Evolutionary conservation across 345 rosid species (phyloP), one percentile per base, ranked within the genome.

Genomic region (Arabis alpina): DNA sequence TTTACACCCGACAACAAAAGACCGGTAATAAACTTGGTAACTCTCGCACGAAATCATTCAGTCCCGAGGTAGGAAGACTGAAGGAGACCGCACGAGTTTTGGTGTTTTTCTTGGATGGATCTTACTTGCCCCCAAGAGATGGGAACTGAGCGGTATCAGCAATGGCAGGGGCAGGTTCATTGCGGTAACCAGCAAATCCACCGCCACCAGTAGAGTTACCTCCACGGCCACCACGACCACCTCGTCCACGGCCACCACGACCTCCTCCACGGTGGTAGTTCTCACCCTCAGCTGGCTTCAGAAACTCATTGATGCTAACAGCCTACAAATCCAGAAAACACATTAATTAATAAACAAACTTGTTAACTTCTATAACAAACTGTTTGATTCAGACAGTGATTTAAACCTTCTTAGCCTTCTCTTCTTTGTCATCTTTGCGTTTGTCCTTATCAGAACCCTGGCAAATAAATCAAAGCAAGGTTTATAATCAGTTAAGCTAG

Each of bases 401-500:
- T 8, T 53, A 57, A 28, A 95, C 99, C 99, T 90, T 92, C 78
- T 88, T 92, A 24, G 84, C 86, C 72, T 61, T 90, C 73, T 92
- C 99, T 64, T 95, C 99, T 75, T 88, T 95, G 50, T 95, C 99
- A 71, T 95, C 99, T 77, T 80, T 92, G 74, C 88, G 82, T 70
- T 82, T 95, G 82, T 95, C 99, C 85, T 90, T 95, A n/a, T 88
- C 99, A 64, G 92, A 86, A 50, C 98, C 96, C 99, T 95, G 44
- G 25, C 10, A 75, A 70, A 19, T 50, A 76, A 13, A 70, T 19
- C 4, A 43, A 63, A 58, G 19, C 8, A 57, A 42, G 48, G 44
- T 19, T 42, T 50, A 24, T 54, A 63, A 37, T 4, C 4, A 2
- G 7, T 41, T 24, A 6, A 37, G 23, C 3, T 16, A 27, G 28